phyloP scores from a whole-genome alignment of 495 filamentous ascomycete species.

The Aspergillus heteromorphus region DNA sequence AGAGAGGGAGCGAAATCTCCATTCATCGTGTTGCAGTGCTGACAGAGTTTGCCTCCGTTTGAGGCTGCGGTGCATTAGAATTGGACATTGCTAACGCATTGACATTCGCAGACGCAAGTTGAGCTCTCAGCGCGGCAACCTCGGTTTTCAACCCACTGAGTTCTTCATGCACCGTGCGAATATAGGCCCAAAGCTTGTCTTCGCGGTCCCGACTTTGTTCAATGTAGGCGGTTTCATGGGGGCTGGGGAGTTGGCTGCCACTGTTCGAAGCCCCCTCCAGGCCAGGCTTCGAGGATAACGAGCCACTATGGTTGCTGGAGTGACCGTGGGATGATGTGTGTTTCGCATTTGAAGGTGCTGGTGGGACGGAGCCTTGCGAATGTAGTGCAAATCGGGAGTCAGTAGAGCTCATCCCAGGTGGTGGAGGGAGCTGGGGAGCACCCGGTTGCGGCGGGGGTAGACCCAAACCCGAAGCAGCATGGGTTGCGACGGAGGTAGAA shows the following conservation, averaged over 20 bases:
- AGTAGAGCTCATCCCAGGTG: conserved; percentile 44
- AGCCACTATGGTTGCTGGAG: conserved; percentile 38
- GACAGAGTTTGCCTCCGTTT: conserved; percentile 20
- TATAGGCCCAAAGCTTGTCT: conserved; percentile 43
- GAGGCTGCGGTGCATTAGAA: conserved; percentile 19
- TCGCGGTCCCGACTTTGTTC: conserved; percentile 29
- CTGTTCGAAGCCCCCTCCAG: conserved; percentile 22
- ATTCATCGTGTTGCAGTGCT: conserved; percentile 14
- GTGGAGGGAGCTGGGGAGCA: conserved; percentile 47
- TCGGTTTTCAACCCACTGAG: conserved; percentile 33
- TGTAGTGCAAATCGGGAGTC: conserved; percentile 43
- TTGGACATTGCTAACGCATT: conserved; percentile 19
- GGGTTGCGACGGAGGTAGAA: conserved; percentile 23
- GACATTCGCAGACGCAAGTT: conserved; percentile 32
- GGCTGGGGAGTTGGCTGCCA: conserved; percentile 15
- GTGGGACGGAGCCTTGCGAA: conserved; percentile 16
- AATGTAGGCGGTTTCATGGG: conserved; percentile 21
- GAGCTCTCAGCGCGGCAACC: conserved; percentile 34
- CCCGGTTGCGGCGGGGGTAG: conserved; percentile 36
- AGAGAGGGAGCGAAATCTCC: background rate
- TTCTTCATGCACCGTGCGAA: conserved; percentile 41
- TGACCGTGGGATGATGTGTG: conserved; percentile 33
- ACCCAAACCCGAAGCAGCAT: conserved; percentile 24
- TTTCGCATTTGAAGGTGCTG: conserved; percentile 17
- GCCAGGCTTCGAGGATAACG: conserved; percentile 21